Evolutionary conservation across 2,329 filamentous ascomycete genomes (phyloP).

Genomic region (Knoxdaviesia capensis): DNA sequence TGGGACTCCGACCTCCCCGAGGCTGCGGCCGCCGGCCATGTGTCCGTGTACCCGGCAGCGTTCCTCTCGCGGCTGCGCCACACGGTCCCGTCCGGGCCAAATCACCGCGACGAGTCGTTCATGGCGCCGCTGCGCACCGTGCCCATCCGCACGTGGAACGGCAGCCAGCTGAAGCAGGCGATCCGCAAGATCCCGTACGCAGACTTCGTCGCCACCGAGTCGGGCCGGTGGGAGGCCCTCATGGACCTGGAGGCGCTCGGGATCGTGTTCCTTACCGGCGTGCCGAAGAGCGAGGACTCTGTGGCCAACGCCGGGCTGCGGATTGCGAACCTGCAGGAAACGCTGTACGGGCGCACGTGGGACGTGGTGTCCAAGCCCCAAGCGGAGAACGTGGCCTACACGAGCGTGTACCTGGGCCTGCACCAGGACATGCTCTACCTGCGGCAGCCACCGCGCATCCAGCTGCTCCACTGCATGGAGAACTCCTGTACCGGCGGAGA

Average conservation of each 20-base stretch:
- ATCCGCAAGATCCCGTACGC: slow-evolving; percentile 44
- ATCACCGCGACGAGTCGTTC: slow-evolving; percentile 1
- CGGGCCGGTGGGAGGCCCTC: slow-evolving; percentile 38
- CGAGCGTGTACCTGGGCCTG: slow-evolving; percentile 58
- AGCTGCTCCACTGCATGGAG: slow-evolving; percentile 75
- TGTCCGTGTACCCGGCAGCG: slow-evolving; percentile 14
- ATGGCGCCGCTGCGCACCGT: slow-evolving; percentile 7
- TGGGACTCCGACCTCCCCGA: slow-evolving; percentile 32
- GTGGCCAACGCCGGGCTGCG: slow-evolving; percentile 49
- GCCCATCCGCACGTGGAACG: slow-evolving; percentile 20
- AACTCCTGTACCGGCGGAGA: slow-evolving; percentile 65
- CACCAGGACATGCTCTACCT: slow-evolving; percentile 93
- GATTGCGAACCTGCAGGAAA: slow-evolving; percentile 63
- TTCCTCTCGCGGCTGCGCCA: slow-evolving; percentile 8
- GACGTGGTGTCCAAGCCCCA: slow-evolving; percentile 66
- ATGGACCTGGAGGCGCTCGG: slow-evolving; percentile 44
- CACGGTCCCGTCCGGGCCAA: neutral
- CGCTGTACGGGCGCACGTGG: slow-evolving; percentile 84
- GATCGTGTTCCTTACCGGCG: slow-evolving; percentile 54
- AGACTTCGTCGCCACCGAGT: slow-evolving; percentile 45
- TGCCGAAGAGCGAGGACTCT: slow-evolving; percentile 46
- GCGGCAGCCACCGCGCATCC: slow-evolving; percentile 55
- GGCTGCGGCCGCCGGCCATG: slow-evolving; percentile 12
- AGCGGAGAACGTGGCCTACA: slow-evolving; percentile 87
- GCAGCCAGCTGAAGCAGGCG: slow-evolving; percentile 13